These are phyloP conservation scores for Keithomyces neogunnii DNA, from an alignment of 2,329 filamentous ascomycete genomes.

Conservation along the genomic window DNA sequence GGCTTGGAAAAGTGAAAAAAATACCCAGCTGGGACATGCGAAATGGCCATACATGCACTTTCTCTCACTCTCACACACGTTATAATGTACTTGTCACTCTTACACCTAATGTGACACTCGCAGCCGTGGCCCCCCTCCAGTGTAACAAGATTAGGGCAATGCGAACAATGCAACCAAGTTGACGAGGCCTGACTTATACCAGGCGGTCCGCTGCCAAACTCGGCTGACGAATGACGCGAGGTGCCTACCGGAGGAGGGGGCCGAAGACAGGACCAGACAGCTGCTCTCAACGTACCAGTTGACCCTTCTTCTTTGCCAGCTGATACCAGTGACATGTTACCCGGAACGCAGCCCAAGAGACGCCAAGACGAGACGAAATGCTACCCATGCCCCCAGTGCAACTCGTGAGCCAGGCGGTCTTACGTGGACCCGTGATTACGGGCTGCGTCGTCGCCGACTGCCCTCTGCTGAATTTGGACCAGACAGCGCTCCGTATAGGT, in stretches of 20 bases:
- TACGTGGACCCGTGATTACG: conserved; percentile 2
- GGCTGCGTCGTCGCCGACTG: background rate
- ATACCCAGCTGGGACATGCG: too few relatives aligned
- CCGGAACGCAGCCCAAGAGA: background rate
- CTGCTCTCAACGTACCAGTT: background rate
- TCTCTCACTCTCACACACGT: too few relatives aligned
- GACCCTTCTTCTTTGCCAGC: background rate
- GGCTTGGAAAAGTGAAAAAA: too few relatives aligned
- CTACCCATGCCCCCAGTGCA: background rate
- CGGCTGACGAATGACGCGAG: background rate
- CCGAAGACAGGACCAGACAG: too few relatives aligned
- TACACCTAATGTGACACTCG: background rate
- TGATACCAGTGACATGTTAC: background rate
- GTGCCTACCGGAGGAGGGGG: too few relatives aligned
- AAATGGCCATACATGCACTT: background rate
- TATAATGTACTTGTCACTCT: background rate
- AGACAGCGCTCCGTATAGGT: background rate
- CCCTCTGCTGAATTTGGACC: background rate
- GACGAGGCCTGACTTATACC: background rate
- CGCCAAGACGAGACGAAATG: conserved; percentile 2
- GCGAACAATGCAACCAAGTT: background rate
- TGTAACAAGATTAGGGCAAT: background rate
- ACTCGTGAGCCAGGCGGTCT: background rate
- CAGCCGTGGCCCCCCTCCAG: background rate
- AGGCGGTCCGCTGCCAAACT: background rate